Conservation (phyloP, 148 eudicot genomes). For the Spergularia bocconei region DNA sequence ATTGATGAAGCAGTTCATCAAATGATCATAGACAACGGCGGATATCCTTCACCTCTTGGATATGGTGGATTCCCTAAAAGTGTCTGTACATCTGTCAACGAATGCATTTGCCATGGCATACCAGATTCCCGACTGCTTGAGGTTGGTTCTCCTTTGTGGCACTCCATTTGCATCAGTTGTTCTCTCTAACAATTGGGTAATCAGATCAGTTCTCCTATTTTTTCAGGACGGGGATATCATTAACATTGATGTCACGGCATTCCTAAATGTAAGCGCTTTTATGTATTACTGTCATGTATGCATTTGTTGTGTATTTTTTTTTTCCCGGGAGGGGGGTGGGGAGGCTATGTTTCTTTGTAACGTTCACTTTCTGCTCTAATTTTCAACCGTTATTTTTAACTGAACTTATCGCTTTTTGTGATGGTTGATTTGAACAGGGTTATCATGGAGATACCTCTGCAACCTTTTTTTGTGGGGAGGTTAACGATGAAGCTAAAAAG, state of each 20-base stretch:
- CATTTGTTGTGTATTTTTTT: no score
- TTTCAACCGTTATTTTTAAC: no score
- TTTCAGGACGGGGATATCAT: constrained; percentile 95
- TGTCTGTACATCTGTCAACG: constrained; percentile 98
- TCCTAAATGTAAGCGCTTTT: constrained; percentile 70
- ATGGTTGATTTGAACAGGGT: constrained; percentile 53
- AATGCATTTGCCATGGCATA: constrained; percentile 99
- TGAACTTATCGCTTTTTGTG: neutral
- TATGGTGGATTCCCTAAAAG: constrained; percentile 99
- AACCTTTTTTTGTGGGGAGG: constrained; percentile 85
- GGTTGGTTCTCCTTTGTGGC: constrained; percentile 39
- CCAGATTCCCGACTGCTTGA: constrained; percentile 95
- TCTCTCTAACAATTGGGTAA: neutral
- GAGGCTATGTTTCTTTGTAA: neutral
- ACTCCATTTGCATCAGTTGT: neutral
- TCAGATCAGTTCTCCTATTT: neutral
- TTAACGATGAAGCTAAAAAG: constrained; percentile 70
- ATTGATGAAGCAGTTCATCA: constrained; percentile 98
- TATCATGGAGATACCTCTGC: constrained; percentile 98
- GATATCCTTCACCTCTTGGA: constrained; percentile 98
- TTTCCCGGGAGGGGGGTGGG: no score
- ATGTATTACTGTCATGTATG: neutral
- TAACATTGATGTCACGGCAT: constrained; percentile 91
- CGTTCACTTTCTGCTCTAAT: neutral
- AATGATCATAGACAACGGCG: constrained; percentile 96